Evolutionary conservation across 441 rosid species (phyloP), one percentile per base, ranked within the genome.

Genomic region (Populus hybrid): DNA sequence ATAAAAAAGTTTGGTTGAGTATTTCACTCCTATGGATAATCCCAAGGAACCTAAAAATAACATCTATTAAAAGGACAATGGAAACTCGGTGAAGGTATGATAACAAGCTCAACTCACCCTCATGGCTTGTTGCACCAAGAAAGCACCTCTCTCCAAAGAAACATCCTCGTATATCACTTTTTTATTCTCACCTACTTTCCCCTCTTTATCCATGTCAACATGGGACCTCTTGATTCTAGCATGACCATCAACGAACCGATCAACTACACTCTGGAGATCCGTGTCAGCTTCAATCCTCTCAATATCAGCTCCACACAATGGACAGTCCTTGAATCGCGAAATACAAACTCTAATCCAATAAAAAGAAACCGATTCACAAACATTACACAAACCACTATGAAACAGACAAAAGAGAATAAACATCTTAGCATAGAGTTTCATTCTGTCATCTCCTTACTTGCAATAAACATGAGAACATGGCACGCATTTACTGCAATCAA

Each of bases 111-210:
- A 74, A 87, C 98, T 90, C 80, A 93, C 99, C 90, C 98, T 87
- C 97, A 93, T 93, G 26, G 98, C 95, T 83, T 97, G 98, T 76
- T 94, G 97, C 80, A 94, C 93, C 97, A 97, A 88, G 90, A 94
- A 97, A 74, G 95, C 89, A 77, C 98, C 98, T 86, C 99, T 88
- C 87, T 96, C 99, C 87, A 96, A 79, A 24, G 99, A 96, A 30
- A 96, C 97, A 68, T 96, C 98, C 76, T 88, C 99, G 69, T 96
- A 96, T 72, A 90, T 87, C 67, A 96, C 97, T 24, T 86, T 88
- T 61, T 86, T 87, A 68, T 86, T 87, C 36, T 84, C 88, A 36
- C 83, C 83, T 8, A 35, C 83, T 11, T 80, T 90, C 73, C 81
- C 90, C 83, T 84, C 90, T 68, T 86, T 81, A 42, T 80, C 90